These are phyloP conservation scores for Globisporangium radiosum DNA, from an alignment of 352 stramenopile species.

Conservation along the genomic window DNA sequence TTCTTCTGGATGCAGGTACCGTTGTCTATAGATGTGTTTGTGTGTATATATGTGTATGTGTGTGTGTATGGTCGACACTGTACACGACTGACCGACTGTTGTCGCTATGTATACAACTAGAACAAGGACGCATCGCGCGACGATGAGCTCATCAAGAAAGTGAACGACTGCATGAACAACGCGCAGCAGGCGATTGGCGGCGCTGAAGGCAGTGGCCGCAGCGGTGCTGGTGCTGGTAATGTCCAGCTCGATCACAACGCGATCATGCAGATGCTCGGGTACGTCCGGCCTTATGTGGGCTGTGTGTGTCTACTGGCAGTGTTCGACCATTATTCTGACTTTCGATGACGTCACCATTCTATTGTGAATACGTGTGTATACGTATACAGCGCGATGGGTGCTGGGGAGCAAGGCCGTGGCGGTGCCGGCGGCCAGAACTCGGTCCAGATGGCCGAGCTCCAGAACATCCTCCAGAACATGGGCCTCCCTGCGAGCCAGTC, in stretches of 20 bases:
- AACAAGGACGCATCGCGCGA: slow-evolving; percentile 86
- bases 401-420: slow-evolving; percentile 54
- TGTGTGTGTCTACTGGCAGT: no score
- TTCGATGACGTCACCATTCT: background rate
- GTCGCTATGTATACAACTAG: slow-evolving; percentile 16
- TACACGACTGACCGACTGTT: background rate
- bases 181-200: slow-evolving; percentile 35
- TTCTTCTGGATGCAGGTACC: slow-evolving; percentile 94
- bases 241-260: slow-evolving; percentile 85
- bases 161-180: slow-evolving; percentile 89
- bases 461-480: slow-evolving; percentile 88
- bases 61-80: background rate
- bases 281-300: background rate
- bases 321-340: background rate
- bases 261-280: slow-evolving; percentile 90
- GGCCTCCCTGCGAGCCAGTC: slow-evolving; percentile 38
- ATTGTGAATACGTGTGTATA: background rate
- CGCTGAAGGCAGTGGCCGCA: background rate
- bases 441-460: slow-evolving; percentile 82
- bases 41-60: background rate
- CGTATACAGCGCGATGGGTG: slow-evolving; percentile 53
- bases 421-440: slow-evolving; percentile 28
- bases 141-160: slow-evolving; percentile 80
- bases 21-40: background rate
- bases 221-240: slow-evolving; percentile 34